phyloP scores from a whole-genome alignment of 371 early-diverging fungal species.

The Globomyces sp. region DNA sequence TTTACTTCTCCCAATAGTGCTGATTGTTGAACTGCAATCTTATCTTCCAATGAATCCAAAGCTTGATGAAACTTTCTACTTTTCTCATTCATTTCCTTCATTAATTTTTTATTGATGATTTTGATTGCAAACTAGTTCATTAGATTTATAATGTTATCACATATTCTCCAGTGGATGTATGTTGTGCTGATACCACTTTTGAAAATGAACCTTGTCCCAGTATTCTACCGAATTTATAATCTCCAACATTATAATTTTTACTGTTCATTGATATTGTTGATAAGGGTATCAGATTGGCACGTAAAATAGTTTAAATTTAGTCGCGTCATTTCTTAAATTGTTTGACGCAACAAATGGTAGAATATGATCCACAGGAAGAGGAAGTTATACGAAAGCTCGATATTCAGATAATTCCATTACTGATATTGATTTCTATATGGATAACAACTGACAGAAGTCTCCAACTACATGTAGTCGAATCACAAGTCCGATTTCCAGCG shows the following conservation, averaged over 20 bases:
- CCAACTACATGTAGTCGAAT: too few species aligned
- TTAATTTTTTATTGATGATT: conserved; percentile 67
- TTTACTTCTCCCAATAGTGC: too few species aligned
- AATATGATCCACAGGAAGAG: conserved; percentile 41
- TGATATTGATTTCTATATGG: conserved; percentile 15
- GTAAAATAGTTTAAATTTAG: too few species aligned
- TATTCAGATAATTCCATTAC: conserved; percentile 26
- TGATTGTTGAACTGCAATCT: too few species aligned
- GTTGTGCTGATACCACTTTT: conserved; percentile 41
- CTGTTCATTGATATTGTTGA: background rate
- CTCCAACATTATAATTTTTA: conserved; percentile 22
- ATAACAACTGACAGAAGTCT: too few species aligned
- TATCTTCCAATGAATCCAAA: too few species aligned
- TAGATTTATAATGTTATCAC: conserved; percentile 27
- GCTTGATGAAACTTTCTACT: background rate
- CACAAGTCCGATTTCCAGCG: too few species aligned
- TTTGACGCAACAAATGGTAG: conserved; percentile 10
- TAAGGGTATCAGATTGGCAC: too few species aligned
- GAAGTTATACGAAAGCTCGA: conserved; percentile 33
- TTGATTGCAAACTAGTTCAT: conserved; percentile 44
- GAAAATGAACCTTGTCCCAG: conserved; percentile 46
- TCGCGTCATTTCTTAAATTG: background rate
- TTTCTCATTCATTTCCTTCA: conserved; percentile 27
- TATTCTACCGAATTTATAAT: conserved; percentile 36
- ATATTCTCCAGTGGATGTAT: conserved; percentile 28